A percentile compares a stretch with the other conserved stretches of the same genome.
Evolutionary conservation across 495 filamentous ascomycete species (phyloP).

Genomic region (Friedmanniomyces endolithicus): DNA sequence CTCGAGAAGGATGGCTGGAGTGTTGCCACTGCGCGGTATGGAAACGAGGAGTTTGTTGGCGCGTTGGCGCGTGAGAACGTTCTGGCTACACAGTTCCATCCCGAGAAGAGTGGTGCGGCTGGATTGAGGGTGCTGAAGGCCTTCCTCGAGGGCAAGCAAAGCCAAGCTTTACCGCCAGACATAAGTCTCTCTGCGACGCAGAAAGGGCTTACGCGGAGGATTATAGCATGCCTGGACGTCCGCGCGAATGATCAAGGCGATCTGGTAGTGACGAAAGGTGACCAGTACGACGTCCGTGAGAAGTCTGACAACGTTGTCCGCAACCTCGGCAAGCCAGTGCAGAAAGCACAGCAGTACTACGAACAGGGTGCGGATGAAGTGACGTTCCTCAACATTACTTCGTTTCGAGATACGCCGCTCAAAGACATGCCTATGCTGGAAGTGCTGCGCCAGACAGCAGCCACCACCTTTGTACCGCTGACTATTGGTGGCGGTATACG

Average conservation of each 20-base stretch:
- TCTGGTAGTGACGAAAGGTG: slow-evolving; percentile 93
- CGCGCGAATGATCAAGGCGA: slow-evolving; percentile 93
- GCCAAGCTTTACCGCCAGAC: slow-evolving; percentile 33
- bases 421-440: slow-evolving; percentile 93
- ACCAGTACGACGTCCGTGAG: slow-evolving; percentile 99
- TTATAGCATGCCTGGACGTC: slow-evolving; percentile 94
- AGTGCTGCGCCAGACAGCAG: slow-evolving; percentile 68
- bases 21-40: slow-evolving; percentile 78
- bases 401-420: slow-evolving; percentile 85
- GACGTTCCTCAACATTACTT: slow-evolving; percentile 95
- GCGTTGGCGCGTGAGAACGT: slow-evolving; percentile 74
- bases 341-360: slow-evolving; percentile 88
- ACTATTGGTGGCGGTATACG: slow-evolving; percentile 93
- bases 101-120: slow-evolving; percentile 88
- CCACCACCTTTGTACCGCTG: slow-evolving; percentile 93
- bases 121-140: slow-evolving; percentile 72
- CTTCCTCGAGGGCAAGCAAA: slow-evolving; percentile 58
- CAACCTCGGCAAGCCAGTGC: slow-evolving; percentile 91
- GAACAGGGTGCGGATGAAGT: slow-evolving; percentile 94
- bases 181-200: slow-evolving; percentile 18
- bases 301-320: slow-evolving; percentile 68
- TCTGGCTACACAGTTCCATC: slow-evolving; percentile 91
- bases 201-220: slow-evolving; percentile 68
- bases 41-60: slow-evolving; percentile 81
- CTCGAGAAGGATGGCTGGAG: slow-evolving; percentile 73